Conservation (phyloP, 768 basidiomycete genomes). For the Auricularia sp. region DNA sequence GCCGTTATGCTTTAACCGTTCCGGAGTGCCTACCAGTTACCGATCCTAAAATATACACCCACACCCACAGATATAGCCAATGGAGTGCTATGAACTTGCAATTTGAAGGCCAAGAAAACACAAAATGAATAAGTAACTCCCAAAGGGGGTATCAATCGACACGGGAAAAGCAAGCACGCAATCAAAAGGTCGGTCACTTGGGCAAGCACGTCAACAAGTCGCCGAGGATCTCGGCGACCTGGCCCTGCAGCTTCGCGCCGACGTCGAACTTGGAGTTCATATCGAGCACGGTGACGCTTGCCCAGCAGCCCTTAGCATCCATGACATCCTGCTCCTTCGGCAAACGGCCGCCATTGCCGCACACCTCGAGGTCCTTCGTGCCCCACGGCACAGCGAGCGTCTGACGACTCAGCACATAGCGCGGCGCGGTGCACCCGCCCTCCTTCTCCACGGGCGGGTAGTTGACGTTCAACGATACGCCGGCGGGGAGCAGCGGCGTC, state of each 20-base stretch:
- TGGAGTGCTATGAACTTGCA: no score
- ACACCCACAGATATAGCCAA: no score
- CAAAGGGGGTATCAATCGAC: no score
- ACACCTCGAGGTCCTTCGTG: slow-evolving; percentile 16
- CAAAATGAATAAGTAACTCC: no score
- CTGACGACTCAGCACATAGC: slow-evolving; percentile 23
- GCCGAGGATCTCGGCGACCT: slow-evolving; percentile 17
- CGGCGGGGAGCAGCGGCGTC: slow-evolving; percentile 31
- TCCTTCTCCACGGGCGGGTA: slow-evolving; percentile 27
- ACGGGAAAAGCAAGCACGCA: no score
- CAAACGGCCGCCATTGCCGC: slow-evolving; percentile 15
- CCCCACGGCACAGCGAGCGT: slow-evolving; percentile 20
- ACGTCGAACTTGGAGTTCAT: slow-evolving; percentile 25
- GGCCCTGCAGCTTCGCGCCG: slow-evolving; percentile 19
- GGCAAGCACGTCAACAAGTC: slow-evolving; percentile 13
- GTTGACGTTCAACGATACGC: slow-evolving; percentile 42
- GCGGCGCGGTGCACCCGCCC: slow-evolving; percentile 29
- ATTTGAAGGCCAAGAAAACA: no score
- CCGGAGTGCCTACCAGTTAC: no score
- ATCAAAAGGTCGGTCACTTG: neutral
- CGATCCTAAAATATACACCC: no score
- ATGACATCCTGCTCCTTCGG: slow-evolving; percentile 21
- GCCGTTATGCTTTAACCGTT: no score
- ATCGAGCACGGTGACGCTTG: slow-evolving; percentile 21
- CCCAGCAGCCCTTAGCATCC: slow-evolving; percentile 19